These are phyloP conservation scores for Stephanodiscus minutulus DNA, from an alignment of 108 stramenopile genomes.

Conservation along the genomic window DNA sequence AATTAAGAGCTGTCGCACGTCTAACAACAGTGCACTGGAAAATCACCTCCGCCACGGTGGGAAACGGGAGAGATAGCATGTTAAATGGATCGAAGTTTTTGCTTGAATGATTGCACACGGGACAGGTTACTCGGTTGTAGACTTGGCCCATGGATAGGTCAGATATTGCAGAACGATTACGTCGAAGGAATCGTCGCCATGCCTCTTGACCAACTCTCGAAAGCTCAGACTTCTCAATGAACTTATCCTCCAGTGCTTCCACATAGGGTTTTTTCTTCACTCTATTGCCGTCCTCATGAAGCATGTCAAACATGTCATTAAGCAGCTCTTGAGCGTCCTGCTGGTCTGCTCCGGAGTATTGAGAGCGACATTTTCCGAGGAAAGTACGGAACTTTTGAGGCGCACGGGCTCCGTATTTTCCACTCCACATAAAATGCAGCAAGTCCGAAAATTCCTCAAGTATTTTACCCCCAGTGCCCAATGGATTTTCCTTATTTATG, in stretches of 20 bases:
- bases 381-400: conserved; percentile 76
- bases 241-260: conserved; percentile 86
- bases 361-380: conserved; percentile 75
- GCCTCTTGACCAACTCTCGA: conserved; percentile 79
- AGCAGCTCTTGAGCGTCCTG: conserved; percentile 95
- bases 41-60: conserved; percentile 85
- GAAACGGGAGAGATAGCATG: conserved; percentile 88
- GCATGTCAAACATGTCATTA: conserved; percentile 88
- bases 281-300: conserved; percentile 95
- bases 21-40: conserved; percentile 78
- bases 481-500: conserved; percentile 92
- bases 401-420: conserved; percentile 67
- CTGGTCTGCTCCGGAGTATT: conserved; percentile 94
- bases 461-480: conserved; percentile 92
- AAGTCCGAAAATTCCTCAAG: conserved; percentile 91
- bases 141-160: conserved; percentile 88
- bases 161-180: conserved; percentile 80
- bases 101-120: conserved; percentile 74
- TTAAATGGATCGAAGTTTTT: conserved; percentile 95
- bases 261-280: conserved; percentile 93
- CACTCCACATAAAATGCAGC: conserved; percentile 85
- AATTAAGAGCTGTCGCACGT: conserved; percentile 72
- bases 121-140: conserved; percentile 84
- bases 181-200: conserved; percentile 79
- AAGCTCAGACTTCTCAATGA: conserved; percentile 61